These are phyloP conservation scores for Colletotrichum echinochloae DNA, from an alignment of 2,329 filamentous ascomycete genomes.

Conservation along the genomic window DNA sequence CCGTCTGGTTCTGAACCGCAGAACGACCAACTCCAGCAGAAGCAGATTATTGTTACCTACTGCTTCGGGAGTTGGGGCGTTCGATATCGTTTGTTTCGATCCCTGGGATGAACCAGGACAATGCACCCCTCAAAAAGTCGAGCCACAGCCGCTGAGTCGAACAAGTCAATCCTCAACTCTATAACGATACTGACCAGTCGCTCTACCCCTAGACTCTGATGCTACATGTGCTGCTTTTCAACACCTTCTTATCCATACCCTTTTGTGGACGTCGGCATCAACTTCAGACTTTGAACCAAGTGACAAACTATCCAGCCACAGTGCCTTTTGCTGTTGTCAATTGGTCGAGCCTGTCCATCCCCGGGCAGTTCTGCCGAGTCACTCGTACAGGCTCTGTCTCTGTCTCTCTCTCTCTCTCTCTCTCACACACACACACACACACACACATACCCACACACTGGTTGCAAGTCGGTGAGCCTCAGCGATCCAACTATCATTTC, in stretches of 20 bases:
- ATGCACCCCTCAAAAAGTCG: background rate
- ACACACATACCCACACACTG: no score
- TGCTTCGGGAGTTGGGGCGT: background rate
- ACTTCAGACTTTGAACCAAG: background rate
- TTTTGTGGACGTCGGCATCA: background rate
- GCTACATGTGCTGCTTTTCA: background rate
- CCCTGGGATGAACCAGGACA: background rate
- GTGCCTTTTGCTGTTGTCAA: background rate
- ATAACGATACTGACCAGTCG: background rate
- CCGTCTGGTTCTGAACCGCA: conserved; percentile 9
- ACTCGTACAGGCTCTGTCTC: background rate
- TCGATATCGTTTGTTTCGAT: conserved; percentile 1
- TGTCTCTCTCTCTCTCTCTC: background rate
- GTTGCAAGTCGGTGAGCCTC: conserved; percentile 5
- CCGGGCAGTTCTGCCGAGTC: background rate
- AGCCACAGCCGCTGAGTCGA: background rate
- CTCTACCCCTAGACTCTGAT: background rate
- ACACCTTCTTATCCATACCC: background rate
- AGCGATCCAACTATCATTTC: background rate
- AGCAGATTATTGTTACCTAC: background rate
- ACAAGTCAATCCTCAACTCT: background rate
- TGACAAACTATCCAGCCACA: background rate
- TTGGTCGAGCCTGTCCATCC: conserved; percentile 1
- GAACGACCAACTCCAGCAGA: conserved; percentile 7
- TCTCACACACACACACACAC: no score